Evolutionary conservation across 805 yeast genomes (phyloP), one percentile per base, ranked within the genome.

Genomic region (Hanseniaspora occidentalis): DNA sequence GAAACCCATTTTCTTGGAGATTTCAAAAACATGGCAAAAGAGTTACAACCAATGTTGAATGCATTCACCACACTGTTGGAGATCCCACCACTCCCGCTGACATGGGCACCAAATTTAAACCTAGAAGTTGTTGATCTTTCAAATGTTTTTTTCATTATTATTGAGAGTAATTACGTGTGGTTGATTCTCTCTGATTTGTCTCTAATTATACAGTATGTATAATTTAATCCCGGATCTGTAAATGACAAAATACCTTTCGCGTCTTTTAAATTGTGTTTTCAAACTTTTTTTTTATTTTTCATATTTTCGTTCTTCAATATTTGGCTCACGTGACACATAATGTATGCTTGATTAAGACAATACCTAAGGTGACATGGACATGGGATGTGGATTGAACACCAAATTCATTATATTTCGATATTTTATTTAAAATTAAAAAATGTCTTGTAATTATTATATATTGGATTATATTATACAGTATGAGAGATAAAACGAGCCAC

Each of bases 1-100:
- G 95, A 79, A 1, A 71, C 81, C 97, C 97, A 92, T 54, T 81
- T 74, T 45, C 94, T 71, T 24, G 96, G 96, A 39, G 84, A 81
- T 56, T 88, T 88, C 47, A 92, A 65, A 57, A 92, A 92, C 50
- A 92, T 62, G 0, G 96, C 97, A 67, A 92, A 86, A 36, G 94
- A 73, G 52, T 84, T 84, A 41, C 62, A 66, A 50, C 77, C 77
- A 20, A 74, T 63, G 31, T 64, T 62, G 51, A 61, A 62, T 18
- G 79, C 80, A 49, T 78, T 73, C 26, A 66, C 53, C 1, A 84
- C 76, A 6, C 89, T 69, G 23, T 81, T 78, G 35, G 82, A 75
- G 2, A 84, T 52, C 39, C 92, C 96, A 11, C 95, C 95, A 4
- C 81, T 70, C 48, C 79, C 77, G 2, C 82, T 76, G 22, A 88